Percentiles rank a stretch among this genome's conserved stretches.
Evolutionary conservation across 148 eudicot genomes (phyloP).

Genomic region (Amaranthus palmeri): DNA sequence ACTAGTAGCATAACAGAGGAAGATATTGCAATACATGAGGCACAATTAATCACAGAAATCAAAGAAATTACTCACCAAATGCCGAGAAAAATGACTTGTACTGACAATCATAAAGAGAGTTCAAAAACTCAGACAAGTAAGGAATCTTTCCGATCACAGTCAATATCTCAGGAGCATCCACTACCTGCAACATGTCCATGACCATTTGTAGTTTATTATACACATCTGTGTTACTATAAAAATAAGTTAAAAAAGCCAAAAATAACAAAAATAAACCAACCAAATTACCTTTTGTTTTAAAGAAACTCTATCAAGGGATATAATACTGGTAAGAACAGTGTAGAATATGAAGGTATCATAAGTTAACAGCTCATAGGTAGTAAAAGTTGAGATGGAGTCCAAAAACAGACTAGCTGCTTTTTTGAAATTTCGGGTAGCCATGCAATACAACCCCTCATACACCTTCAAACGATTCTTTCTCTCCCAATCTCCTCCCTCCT

Average conservation of each 20-base stretch:
- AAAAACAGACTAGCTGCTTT: slow-evolving; percentile 82
- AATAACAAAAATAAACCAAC: background rate
- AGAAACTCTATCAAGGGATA: slow-evolving; percentile 89
- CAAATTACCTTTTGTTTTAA: slow-evolving; percentile 82
- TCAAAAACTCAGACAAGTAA: slow-evolving; percentile 68
- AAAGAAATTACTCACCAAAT: slow-evolving; percentile 54
- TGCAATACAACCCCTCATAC: slow-evolving; percentile 89
- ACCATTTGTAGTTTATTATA: background rate
- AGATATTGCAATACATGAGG: background rate
- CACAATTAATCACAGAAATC: background rate
- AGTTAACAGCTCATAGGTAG: slow-evolving; percentile 90
- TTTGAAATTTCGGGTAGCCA: slow-evolving; percentile 89
- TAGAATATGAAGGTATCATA: slow-evolving; percentile 91
- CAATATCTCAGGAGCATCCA: slow-evolving; percentile 98
- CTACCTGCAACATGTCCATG: slow-evolving; percentile 56
- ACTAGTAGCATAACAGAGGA: background rate
- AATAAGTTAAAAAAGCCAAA: background rate
- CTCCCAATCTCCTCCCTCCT: slow-evolving; percentile 99
- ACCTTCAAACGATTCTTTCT: slow-evolving; percentile 98
- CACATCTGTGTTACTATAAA: background rate
- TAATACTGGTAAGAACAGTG: slow-evolving; percentile 83
- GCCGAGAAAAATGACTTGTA: slow-evolving; percentile 92
- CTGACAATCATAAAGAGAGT: slow-evolving; percentile 89
- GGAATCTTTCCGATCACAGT: slow-evolving; percentile 91
- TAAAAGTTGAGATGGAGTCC: slow-evolving; percentile 97